Evolutionary conservation across 192 early-diverging fungal genomes (phyloP).

Genomic region (Coemansia sp.): DNA sequence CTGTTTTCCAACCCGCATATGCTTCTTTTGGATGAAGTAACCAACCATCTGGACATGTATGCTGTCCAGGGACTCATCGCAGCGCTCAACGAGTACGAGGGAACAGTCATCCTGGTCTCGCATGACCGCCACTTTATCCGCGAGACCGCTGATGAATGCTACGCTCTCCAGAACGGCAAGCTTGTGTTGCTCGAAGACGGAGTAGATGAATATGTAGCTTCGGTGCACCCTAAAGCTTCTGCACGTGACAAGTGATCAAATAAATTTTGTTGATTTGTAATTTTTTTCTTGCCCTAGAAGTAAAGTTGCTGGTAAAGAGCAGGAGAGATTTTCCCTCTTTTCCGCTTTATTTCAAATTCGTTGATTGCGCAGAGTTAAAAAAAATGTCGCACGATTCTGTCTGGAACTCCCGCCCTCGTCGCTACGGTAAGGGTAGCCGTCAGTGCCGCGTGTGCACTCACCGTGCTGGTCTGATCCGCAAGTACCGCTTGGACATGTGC

Average conservation of each 20-base stretch:
- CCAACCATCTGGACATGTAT: slow-evolving; percentile 87
- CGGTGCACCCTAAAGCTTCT: no score
- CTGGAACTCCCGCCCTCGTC: slow-evolving; percentile 96
- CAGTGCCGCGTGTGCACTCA: slow-evolving; percentile 98
- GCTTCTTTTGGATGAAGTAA: slow-evolving; percentile 76
- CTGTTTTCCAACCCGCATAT: slow-evolving; percentile 65
- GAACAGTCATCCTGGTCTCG: slow-evolving; percentile 76
- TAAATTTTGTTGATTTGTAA: no score
- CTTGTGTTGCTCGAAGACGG: slow-evolving; percentile 61
- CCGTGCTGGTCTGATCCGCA: slow-evolving; percentile 99
- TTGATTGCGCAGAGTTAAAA: slow-evolving; percentile 6
- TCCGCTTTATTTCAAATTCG: slow-evolving; percentile 7
- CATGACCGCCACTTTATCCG: slow-evolving; percentile 89
- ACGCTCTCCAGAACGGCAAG: slow-evolving; percentile 54
- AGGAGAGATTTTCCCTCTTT: neutral
- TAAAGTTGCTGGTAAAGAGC: neutral
- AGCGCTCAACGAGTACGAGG: slow-evolving; percentile 67
- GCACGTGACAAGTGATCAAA: no score
- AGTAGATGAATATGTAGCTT: slow-evolving; percentile 60
- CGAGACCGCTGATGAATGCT: slow-evolving; percentile 57
- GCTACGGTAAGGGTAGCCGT: slow-evolving; percentile 97
- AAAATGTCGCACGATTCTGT: slow-evolving; percentile 96
- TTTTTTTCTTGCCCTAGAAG: slow-evolving; percentile 4
- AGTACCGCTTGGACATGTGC: slow-evolving; percentile 98
- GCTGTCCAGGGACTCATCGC: slow-evolving; percentile 75